Percentiles rank a stretch among this genome's conserved stretches.
Evolutionary conservation across 495 filamentous ascomycete genomes (phyloP).

Genomic region (Penicillium mononematosum): DNA sequence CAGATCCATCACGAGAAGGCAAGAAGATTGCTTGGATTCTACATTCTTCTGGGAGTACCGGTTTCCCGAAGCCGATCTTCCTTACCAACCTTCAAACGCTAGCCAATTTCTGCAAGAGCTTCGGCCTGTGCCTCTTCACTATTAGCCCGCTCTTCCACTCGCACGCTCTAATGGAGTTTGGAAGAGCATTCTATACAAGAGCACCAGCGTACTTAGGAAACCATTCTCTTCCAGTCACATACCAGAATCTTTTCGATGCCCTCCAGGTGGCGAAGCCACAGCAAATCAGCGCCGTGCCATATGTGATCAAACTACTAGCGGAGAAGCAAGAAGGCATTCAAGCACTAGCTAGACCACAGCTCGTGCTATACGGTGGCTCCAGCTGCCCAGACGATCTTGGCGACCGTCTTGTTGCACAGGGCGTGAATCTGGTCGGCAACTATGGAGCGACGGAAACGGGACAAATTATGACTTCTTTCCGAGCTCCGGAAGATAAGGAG

Average conservation of each 20-base stretch:
- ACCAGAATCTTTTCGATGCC: slow-evolving; percentile 47
- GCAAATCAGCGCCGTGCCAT: slow-evolving; percentile 56
- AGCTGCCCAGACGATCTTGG: slow-evolving; percentile 57
- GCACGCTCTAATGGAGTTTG: slow-evolving; percentile 44
- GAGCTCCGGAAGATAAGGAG: slow-evolving; percentile 50
- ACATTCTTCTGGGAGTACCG: slow-evolving; percentile 60
- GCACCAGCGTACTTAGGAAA: slow-evolving; percentile 49
- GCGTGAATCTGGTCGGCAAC: slow-evolving; percentile 54
- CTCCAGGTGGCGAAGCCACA: slow-evolving; percentile 46
- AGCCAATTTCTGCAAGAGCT: slow-evolving; percentile 36
- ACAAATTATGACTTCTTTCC: slow-evolving; percentile 55
- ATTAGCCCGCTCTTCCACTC: slow-evolving; percentile 56
- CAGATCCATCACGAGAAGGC: slow-evolving; percentile 25
- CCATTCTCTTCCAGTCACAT: slow-evolving; percentile 52
- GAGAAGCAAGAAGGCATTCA: slow-evolving; percentile 50
- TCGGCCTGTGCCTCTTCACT: slow-evolving; percentile 42
- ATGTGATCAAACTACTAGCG: slow-evolving; percentile 53
- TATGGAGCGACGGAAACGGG: slow-evolving; percentile 56
- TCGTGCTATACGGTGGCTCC: slow-evolving; percentile 53
- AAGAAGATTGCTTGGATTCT: slow-evolving; percentile 49
- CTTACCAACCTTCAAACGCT: slow-evolving; percentile 38
- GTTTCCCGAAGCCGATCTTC: slow-evolving; percentile 56
- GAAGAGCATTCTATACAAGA: slow-evolving; percentile 48
- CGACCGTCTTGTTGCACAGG: slow-evolving; percentile 51
- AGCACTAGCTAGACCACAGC: slow-evolving; percentile 41